phyloP scores from a whole-genome alignment of 164 flowering plant genomes.

The Magnolia changhungtana region DNA sequence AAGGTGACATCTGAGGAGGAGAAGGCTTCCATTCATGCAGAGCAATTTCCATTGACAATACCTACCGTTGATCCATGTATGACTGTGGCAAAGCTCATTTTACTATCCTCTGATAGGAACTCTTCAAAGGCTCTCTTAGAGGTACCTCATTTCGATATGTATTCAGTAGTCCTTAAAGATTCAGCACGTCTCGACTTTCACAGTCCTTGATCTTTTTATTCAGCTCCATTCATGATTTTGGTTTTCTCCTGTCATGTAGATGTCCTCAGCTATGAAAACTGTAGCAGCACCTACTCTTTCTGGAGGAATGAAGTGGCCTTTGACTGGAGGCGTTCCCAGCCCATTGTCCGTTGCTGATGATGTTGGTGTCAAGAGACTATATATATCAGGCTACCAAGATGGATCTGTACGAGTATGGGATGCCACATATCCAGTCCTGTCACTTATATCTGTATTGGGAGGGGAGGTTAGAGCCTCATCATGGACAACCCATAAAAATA shows the following conservation, averaged over 20 bases:
- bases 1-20: constrained; percentile 34
- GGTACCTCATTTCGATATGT: constrained; percentile 34
- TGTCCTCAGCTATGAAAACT: constrained; percentile 27
- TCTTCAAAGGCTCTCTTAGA: constrained; percentile 40
- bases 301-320: constrained; percentile 52
- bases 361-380: constrained; percentile 38
- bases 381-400: constrained; percentile 71
- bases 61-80: constrained; percentile 59
- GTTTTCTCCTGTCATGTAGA: constrained; percentile 25
- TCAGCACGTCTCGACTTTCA: neutral
- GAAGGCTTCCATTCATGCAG: constrained; percentile 31
- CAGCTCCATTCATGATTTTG: neutral
- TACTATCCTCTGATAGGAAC: constrained; percentile 30
- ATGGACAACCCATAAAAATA: neutral
- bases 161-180: neutral
- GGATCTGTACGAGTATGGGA: constrained; percentile 84
- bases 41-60: constrained; percentile 49
- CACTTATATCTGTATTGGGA: constrained; percentile 42
- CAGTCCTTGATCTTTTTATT: neutral
- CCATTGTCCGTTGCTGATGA: constrained; percentile 33
- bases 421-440: constrained; percentile 67
- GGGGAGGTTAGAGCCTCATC: constrained; percentile 51
- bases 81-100: constrained; percentile 52
- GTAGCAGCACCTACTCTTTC: constrained; percentile 22
- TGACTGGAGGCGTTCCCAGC: constrained; percentile 73